Evolutionary conservation across 1,284 basidiomycete genomes (phyloP).

Genomic region (Athelia sp.): DNA sequence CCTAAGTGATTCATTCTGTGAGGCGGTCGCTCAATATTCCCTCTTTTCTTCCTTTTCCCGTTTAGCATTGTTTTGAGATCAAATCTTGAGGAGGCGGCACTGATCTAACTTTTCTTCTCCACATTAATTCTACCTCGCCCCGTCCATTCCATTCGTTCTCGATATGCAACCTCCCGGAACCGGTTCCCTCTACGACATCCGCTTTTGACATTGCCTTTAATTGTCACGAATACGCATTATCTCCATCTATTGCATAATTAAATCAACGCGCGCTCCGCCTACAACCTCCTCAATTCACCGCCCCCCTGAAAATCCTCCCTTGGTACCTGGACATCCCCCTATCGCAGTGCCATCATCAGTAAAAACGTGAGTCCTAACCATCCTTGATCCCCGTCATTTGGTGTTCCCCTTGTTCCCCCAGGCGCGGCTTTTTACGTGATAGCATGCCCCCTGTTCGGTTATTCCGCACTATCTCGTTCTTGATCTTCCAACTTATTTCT

Average conservation of each 20-base stretch:
- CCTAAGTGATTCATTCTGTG: slow-evolving; percentile 3
- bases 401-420: slow-evolving; percentile 4
- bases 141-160: slow-evolving; percentile 13
- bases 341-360: slow-evolving; percentile 55
- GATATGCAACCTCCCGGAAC: background rate
- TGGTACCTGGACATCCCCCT: slow-evolving; percentile 7
- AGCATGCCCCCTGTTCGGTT: background rate
- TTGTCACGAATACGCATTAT: background rate
- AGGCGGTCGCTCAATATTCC: slow-evolving; percentile 13
- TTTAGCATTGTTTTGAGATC: slow-evolving; percentile 55
- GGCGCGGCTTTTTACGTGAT: slow-evolving; percentile 7
- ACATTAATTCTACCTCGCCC: slow-evolving; percentile 7
- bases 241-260: background rate
- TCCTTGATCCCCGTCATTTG: slow-evolving; percentile 4
- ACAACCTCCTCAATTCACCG: background rate
- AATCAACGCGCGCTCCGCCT: background rate
- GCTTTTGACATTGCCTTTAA: background rate
- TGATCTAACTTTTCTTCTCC: slow-evolving; percentile 37
- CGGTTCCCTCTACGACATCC: background rate
- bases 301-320: background rate
- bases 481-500: too few relatives aligned
- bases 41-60: slow-evolving; percentile 16
- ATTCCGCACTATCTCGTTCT: too few relatives aligned
- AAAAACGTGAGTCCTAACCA: slow-evolving; percentile 53
- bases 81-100: slow-evolving; percentile 52